Base-by-base conservation (phyloP, 495 filamentous ascomycete species). In the Aspergillus taichungensis region DNA sequence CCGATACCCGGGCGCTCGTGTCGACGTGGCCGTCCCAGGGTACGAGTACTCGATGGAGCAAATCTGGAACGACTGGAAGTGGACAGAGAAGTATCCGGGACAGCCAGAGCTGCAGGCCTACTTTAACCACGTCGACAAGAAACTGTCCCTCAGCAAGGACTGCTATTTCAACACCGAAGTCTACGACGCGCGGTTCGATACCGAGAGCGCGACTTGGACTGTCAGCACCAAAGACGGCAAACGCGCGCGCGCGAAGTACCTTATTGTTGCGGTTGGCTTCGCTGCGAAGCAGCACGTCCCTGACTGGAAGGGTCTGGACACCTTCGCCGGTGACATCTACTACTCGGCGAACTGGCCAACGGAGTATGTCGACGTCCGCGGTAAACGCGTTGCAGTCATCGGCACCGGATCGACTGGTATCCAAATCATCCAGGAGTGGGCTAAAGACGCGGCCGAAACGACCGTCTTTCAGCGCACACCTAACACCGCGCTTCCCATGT, bases 281-380 rank as follows among this genome's bases (percentile, higher is more conserved):
- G 46, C 51, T 38, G 45, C 56, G 7, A 54, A 64, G 40, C 57
- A 42, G 6, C 43, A 51, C 27, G 54, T 66, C 40, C 77, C 79
- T 0, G 54, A 67, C 6, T 77, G 68, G 64, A 53, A 59, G n/a
- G 77, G 77, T 4, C 53, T 82, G 5, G 64, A 72, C 0, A 65
- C 61, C 1, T 84, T 75, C 66, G 60, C 69, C 13, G 78, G 80
- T 4, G 34, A 53, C 5, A 61, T 79, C 3, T 61, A 77, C 46
- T 79, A 84, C 44, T 70, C 78, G 0, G 73, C 76, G 2, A 70
- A 73, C 57, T 84, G 80, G 80, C 79, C 79, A 0, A 62, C 73
- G 10, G 56, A 70, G 5, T 55, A 58, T 8, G 58, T 77, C 30
- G 60, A 76, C 45, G 53, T 79, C 18, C 8, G 30, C 9, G 64